Base-by-base conservation (phyloP, 176 grass and related monocot species). In the Aegilops longissima region DNA sequence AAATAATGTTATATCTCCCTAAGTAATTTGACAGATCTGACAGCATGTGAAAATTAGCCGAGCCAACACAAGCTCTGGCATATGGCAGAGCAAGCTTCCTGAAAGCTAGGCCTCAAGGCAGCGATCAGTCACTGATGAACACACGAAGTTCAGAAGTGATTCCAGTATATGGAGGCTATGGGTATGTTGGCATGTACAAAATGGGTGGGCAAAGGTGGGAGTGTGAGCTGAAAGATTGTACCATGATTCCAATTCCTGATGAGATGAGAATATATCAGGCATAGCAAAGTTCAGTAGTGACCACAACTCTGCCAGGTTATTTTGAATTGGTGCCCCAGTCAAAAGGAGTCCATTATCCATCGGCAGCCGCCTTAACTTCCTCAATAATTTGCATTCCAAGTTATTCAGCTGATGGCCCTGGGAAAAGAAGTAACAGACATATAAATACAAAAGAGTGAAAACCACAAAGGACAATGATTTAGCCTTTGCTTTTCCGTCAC, bases 401-500 rank as follows among this genome's bases (percentile, higher is more conserved):
- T 98, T 94, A 82, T 98, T 98, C 85, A 98, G 86, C 40, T 94
- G 84, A 89, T 98, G 96, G 18, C 93, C 96, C 96, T 95, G 59
- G 30, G n/a, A 86, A 54, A 74, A 84, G 14, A 90, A 89, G 73
- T 59, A 40, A 31, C 30, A 31, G 63, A 34, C 21, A 82, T 20
- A 27, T 78, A 73, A 79, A 86, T 38, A 34, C 16, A 83, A 33
- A 44, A 66, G 3, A 6, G 23, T 24, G 68, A 70, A 49, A 30
- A 13, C 44, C 12, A 75, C 47, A 67, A 80, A 61, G 45, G 35
- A 76, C 20, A 39, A 62, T 24, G 49, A 77, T 69, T 39, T 29
- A 72, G 5, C 4, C 78, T 39, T 54, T 35, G 12, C 2, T 79
- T 73, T 73, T 40, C 29, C 40, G 81, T 83, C 74, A 98, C 93